These are phyloP conservation scores for Pseudoneurospora amorphoporcata DNA, from an alignment of 495 filamentous ascomycete species.

Conservation along the genomic window DNA sequence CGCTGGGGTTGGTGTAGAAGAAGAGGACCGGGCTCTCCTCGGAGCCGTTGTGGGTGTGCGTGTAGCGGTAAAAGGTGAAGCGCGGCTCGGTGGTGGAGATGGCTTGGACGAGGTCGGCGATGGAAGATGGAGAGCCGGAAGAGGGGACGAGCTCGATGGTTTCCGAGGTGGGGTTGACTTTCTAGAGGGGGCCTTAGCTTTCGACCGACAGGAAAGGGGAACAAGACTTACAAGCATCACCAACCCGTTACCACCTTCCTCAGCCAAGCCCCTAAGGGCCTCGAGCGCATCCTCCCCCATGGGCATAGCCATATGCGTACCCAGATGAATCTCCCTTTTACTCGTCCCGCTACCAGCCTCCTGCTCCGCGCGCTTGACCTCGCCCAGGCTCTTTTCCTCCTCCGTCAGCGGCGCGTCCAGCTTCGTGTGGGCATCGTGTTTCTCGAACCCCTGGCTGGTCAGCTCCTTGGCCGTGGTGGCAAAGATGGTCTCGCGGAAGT, in stretches of 20 bases:
- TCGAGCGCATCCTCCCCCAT: slow-evolving; percentile 57
- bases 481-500: slow-evolving; percentile 69
- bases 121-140: slow-evolving; percentile 30
- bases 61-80: slow-evolving; percentile 81
- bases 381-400: slow-evolving; percentile 71
- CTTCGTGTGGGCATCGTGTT: slow-evolving; percentile 57
- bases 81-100: slow-evolving; percentile 79
- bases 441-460: slow-evolving; percentile 60
- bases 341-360: slow-evolving; percentile 66
- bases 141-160: slow-evolving; percentile 59
- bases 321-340: slow-evolving; percentile 47
- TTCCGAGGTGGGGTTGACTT: slow-evolving; percentile 68
- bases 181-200: too few species aligned
- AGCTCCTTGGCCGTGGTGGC: slow-evolving; percentile 68
- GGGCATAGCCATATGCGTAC: slow-evolving; percentile 52
- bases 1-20: slow-evolving; percentile 84
- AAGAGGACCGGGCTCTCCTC: slow-evolving; percentile 66
- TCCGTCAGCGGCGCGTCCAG: slow-evolving; percentile 73
- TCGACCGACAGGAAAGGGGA: too few species aligned
- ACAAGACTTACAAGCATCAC: slow-evolving; percentile 88
- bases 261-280: slow-evolving; percentile 48
- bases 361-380: slow-evolving; percentile 71
- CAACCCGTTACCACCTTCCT: slow-evolving; percentile 43
- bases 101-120: slow-evolving; percentile 41
- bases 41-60: slow-evolving; percentile 39